Evolutionary conservation across 495 filamentous ascomycete genomes (phyloP).

Genomic region (Cercophora scortea): DNA sequence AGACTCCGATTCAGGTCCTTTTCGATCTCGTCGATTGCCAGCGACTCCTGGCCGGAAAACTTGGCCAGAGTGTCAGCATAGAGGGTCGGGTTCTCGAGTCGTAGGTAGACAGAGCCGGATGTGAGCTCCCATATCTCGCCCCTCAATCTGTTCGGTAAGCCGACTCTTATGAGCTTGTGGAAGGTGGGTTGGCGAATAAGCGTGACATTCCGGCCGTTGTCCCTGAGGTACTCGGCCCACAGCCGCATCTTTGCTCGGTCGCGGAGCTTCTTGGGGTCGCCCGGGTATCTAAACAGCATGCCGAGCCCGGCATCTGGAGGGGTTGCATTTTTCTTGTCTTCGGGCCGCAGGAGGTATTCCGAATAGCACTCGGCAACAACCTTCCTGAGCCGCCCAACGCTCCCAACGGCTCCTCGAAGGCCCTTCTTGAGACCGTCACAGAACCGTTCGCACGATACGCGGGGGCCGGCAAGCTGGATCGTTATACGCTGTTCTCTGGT

Average conservation of each 20-base stretch:
- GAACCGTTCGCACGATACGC: constrained; percentile 86
- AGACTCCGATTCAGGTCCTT: constrained; percentile 95
- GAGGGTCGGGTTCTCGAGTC: constrained; percentile 75
- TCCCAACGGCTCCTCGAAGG: constrained; percentile 73
- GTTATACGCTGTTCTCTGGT: constrained; percentile 71
- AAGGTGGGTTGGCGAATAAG: constrained; percentile 93
- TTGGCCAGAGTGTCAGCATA: constrained; percentile 79
- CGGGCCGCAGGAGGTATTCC: constrained; percentile 71
- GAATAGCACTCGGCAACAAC: constrained; percentile 84
- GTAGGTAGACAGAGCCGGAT: constrained; percentile 80
- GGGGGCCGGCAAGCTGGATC: constrained; percentile 79
- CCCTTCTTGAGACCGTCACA: constrained; percentile 92
- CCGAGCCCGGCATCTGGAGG: constrained; percentile 89
- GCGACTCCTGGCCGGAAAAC: constrained; percentile 71
- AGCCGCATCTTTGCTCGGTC: constrained; percentile 96
- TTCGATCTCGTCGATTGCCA: constrained; percentile 97
- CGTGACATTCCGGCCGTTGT: constrained; percentile 90
- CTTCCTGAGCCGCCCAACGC: constrained; percentile 70
- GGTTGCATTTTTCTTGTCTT: constrained; percentile 47
- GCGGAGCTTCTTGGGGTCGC: constrained; percentile 88
- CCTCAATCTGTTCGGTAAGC: constrained; percentile 83
- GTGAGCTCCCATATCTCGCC: constrained; percentile 96
- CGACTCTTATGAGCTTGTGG: constrained; percentile 93
- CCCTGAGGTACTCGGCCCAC: constrained; percentile 92
- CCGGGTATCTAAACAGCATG: constrained; percentile 89